phyloP scores from a whole-genome alignment of 331 rosid genomes.

The Rhamnella rubrinervis region DNA sequence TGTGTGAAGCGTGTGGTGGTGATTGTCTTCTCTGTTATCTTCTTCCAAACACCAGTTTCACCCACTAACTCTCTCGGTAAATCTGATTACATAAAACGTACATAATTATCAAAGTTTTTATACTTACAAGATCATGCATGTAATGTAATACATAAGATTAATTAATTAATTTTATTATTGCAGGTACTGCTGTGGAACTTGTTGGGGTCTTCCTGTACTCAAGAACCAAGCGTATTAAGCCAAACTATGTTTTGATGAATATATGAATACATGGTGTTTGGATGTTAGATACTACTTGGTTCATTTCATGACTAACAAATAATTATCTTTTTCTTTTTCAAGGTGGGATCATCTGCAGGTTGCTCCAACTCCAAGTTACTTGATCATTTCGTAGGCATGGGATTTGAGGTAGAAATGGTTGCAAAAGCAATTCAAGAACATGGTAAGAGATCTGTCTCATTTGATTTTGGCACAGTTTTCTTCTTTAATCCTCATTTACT shows the following conservation, averaged over 20 bases:
- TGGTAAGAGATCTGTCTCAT: constrained; percentile 48
- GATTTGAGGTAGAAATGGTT: constrained; percentile 72
- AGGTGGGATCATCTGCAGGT: constrained; percentile 70
- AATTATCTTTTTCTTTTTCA: constrained; percentile 26
- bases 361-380: constrained; percentile 64
- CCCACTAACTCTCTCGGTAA: constrained; percentile 60
- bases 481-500: constrained; percentile 20
- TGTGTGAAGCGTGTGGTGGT: constrained; percentile 80
- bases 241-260: constrained; percentile 8
- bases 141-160: too few relatives aligned
- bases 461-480: constrained; percentile 16
- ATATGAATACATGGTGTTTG: not conserved
- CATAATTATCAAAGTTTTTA: too few relatives aligned
- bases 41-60: constrained; percentile 68
- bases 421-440: constrained; percentile 71
- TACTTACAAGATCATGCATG: too few relatives aligned
- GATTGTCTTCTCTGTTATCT: constrained; percentile 65
- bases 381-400: constrained; percentile 71
- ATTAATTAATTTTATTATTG: constrained; percentile 11
- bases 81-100: too few relatives aligned
- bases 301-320: constrained; percentile 25
- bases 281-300: not conserved
- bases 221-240: constrained; percentile 50
- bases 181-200: constrained; percentile 76
- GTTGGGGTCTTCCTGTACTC: constrained; percentile 73